Evolutionary conservation across 148 eudicot genomes (phyloP).

Genomic region (Rhododendron vialii): DNA sequence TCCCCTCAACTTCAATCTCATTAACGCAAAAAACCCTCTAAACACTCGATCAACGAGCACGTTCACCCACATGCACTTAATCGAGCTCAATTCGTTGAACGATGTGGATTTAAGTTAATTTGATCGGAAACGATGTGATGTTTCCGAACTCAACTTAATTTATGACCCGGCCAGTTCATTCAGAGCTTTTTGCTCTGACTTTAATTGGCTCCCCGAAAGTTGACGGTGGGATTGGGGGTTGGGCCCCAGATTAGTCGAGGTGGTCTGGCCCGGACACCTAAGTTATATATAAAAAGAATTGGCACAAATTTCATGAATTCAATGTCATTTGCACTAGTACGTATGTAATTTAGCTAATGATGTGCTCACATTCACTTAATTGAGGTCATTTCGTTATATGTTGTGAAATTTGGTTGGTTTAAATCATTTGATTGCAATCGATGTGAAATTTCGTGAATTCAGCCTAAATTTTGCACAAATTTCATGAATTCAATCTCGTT

Average conservation of each 20-base stretch:
- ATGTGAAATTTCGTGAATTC: neutral
- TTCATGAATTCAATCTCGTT: too few relatives aligned
- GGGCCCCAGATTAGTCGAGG: too few relatives aligned
- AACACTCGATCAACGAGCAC: neutral
- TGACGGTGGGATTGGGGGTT: too few relatives aligned
- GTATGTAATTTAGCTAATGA: neutral
- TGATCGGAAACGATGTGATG: neutral
- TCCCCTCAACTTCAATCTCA: neutral
- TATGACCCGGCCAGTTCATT: too few relatives aligned
- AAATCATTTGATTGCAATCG: neutral
- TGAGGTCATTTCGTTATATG: neutral
- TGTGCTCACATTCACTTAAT: neutral
- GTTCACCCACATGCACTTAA: neutral
- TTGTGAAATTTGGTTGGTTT: neutral
- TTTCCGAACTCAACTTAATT: too few relatives aligned
- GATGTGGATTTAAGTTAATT: neutral
- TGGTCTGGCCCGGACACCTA: too few relatives aligned
- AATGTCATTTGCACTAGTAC: neutral
- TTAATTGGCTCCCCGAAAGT: too few relatives aligned
- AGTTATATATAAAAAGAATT: too few relatives aligned
- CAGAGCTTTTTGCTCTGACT: too few relatives aligned
- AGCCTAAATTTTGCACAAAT: neutral
- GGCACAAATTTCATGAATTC: too few relatives aligned
- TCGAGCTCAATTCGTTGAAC: neutral
- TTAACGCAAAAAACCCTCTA: neutral